Conservation (phyloP, 192 early-diverging fungal genomes). For the Paraglomus brasilianum region DNA sequence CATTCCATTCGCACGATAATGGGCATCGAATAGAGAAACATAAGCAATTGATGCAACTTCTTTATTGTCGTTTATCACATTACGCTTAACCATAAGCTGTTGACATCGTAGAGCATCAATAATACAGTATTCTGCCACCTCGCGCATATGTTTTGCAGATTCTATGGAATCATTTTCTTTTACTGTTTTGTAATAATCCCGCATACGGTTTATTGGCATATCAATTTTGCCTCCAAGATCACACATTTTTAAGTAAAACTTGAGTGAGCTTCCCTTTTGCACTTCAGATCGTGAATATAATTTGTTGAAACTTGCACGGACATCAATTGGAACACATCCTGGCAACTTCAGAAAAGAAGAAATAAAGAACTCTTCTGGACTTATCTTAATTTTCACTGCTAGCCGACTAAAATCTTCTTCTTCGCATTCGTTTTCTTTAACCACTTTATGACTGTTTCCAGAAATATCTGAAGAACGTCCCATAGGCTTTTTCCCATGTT, state of each 20-base stretch:
- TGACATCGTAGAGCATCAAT: background rate
- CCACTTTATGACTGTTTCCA: too few species aligned
- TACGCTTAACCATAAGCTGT: conserved; percentile 14
- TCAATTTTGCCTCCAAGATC: conserved; percentile 18
- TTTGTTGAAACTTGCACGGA: conserved; percentile 20
- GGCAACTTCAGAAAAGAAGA: conserved; percentile 18
- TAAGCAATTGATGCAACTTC: conserved; percentile 20
- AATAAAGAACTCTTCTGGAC: conserved; percentile 15
- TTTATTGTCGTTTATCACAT: conserved; percentile 12
- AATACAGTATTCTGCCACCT: conserved; percentile 14
- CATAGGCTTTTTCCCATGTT: background rate
- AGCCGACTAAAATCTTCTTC: conserved; percentile 18
- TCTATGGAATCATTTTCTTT: conserved; percentile 3
- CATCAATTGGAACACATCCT: conserved; percentile 7
- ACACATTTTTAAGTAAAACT: conserved; percentile 23
- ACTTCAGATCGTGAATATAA: conserved; percentile 21
- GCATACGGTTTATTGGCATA: conserved; percentile 19
- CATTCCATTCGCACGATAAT: too few species aligned
- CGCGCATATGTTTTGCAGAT: conserved; percentile 1
- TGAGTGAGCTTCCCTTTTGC: conserved; percentile 21
- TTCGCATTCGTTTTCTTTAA: conserved; percentile 21
- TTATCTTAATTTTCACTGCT: conserved; percentile 18
- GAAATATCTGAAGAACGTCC: background rate
- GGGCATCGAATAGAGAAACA: background rate
- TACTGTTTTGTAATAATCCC: conserved; percentile 14